A percentile compares a stretch with the other conserved stretches of the same genome.
Evolutionary conservation across 2,329 filamentous ascomycete species (phyloP).

Genomic region (Calonectria pteridis): DNA sequence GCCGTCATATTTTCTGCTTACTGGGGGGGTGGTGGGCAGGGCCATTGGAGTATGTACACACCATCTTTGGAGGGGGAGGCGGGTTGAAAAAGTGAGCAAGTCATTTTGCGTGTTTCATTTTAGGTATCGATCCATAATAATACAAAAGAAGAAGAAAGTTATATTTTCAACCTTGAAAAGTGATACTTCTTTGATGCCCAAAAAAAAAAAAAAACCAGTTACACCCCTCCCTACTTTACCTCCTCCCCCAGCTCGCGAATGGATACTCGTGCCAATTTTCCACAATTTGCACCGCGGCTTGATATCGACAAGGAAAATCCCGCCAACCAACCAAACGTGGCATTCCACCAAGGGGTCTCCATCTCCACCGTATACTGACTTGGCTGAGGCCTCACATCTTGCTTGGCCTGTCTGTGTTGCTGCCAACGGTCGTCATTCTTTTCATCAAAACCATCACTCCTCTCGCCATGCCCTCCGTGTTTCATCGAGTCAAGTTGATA

Average conservation of each 20-base stretch:
- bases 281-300: not conserved
- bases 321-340: not conserved
- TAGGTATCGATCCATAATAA: not conserved
- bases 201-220: no score
- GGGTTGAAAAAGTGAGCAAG: not conserved
- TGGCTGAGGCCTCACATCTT: not conserved
- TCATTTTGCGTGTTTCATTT: not conserved
- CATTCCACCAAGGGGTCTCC: not conserved
- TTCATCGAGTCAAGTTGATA: slow-evolving; percentile 4
- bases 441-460: not conserved
- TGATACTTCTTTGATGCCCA: not conserved
- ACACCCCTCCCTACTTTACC: not conserved
- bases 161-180: not conserved
- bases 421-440: not conserved
- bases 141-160: not conserved
- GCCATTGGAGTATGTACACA: not conserved
- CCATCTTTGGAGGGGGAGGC: no score
- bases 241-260: not conserved
- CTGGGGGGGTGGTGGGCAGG: not conserved
- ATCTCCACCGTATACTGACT: not conserved
- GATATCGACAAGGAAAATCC: not conserved
- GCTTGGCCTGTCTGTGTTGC: not conserved
- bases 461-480: not conserved
- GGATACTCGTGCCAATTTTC: not conserved
- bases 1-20: not conserved